Percentiles rank a stretch among this genome's conserved stretches.
These are phyloP conservation scores for Gypsophila paniculata DNA, from an alignment of 179 eudicot genomes.

Conservation along the genomic window DNA sequence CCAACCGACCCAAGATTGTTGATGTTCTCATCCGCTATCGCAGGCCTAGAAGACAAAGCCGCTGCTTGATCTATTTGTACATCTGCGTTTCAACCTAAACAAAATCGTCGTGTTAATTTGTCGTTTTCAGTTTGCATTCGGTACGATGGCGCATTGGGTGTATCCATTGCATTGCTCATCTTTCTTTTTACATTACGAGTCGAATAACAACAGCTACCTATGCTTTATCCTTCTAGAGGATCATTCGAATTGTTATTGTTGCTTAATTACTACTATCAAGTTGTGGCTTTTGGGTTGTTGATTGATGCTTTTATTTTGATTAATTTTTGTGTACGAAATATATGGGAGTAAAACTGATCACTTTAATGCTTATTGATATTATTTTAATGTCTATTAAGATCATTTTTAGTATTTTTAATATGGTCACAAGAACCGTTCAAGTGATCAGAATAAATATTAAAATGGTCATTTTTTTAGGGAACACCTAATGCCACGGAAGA, in stretches of 20 bases:
- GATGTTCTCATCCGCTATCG: neutral
- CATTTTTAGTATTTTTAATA: too few relatives aligned
- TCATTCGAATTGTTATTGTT: neutral
- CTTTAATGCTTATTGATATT: too few relatives aligned
- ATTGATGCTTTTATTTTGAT: too few relatives aligned
- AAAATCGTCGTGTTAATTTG: neutral
- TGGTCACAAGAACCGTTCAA: too few relatives aligned
- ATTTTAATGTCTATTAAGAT: too few relatives aligned
- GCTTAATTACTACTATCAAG: neutral
- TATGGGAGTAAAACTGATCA: too few relatives aligned
- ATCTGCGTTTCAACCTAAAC: neutral
- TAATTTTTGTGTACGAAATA: too few relatives aligned
- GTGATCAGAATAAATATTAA: too few relatives aligned
- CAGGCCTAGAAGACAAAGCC: neutral
- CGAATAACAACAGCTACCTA: neutral
- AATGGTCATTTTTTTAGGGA: too few relatives aligned
- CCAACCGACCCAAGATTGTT: constrained; percentile 10
- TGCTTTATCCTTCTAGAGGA: neutral
- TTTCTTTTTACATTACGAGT: neutral
- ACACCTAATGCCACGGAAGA: too few relatives aligned
- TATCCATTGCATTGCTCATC: constrained; percentile 13
- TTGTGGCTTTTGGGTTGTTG: too few relatives aligned
- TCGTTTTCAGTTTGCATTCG: constrained; percentile 13
- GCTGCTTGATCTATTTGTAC: constrained; percentile 14
- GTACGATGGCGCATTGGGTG: neutral